phyloP scores from a whole-genome alignment of 371 early-diverging fungal species.

The Mortierella sp. region DNA sequence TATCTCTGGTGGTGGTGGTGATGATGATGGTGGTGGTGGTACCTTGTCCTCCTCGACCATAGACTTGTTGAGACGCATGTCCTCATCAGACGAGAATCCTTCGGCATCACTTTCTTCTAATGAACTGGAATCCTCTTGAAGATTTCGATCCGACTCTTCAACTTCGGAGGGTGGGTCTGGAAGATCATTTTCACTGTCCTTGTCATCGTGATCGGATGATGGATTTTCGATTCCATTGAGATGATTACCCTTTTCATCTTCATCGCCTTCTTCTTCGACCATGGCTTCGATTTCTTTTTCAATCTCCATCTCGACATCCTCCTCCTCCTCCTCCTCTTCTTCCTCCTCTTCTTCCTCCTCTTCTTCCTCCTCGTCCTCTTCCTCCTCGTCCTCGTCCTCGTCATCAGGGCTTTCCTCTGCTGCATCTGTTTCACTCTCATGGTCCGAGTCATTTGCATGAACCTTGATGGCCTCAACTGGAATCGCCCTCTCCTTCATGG shows the following conservation, averaged over 20 bases:
- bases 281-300: background rate
- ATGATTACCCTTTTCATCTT: slow-evolving; percentile 27
- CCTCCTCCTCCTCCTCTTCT: background rate
- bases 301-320: background rate
- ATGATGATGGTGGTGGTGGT: too few relatives aligned
- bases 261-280: background rate
- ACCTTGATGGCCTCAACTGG: slow-evolving; percentile 11
- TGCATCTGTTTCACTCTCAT: slow-evolving; percentile 10
- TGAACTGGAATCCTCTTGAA: too few relatives aligned
- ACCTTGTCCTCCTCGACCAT: too few relatives aligned
- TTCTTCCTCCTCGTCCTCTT: slow-evolving; percentile 3
- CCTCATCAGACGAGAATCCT: too few relatives aligned
- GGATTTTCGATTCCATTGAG: too few relatives aligned
- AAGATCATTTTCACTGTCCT: slow-evolving; percentile 51
- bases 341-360: slow-evolving; percentile 7
- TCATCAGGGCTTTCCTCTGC: background rate
- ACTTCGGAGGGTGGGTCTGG: too few relatives aligned
- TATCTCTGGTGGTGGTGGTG: too few relatives aligned
- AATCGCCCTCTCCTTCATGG: slow-evolving; percentile 30
- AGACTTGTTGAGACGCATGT: too few relatives aligned
- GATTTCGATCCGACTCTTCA: too few relatives aligned
- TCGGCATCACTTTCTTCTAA: too few relatives aligned
- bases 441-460: background rate
- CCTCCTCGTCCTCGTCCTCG: background rate
- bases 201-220: slow-evolving; percentile 15